phyloP scores from a whole-genome alignment of 176 grass and related monocot species.

The Cymbopogon citratus region DNA sequence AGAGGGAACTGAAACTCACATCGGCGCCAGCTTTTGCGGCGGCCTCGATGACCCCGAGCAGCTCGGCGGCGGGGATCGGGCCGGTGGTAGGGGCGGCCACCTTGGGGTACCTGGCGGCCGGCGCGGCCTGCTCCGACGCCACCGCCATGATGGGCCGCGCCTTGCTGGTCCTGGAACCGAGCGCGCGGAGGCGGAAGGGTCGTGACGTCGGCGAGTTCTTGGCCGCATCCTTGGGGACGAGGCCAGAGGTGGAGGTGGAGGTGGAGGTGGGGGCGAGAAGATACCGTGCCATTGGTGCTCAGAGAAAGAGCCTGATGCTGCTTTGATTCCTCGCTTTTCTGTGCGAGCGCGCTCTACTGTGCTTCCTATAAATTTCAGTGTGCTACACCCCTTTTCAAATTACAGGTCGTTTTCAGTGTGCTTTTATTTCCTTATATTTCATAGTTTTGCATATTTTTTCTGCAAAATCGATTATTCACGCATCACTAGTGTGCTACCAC shows the following conservation, averaged over 20 bases:
- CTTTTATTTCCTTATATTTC: too few species aligned
- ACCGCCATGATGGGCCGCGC: slow-evolving; percentile 33
- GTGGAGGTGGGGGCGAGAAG: slow-evolving; percentile 51
- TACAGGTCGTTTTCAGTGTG: too few species aligned
- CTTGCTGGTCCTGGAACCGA: slow-evolving; percentile 25
- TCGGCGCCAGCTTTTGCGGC: slow-evolving; percentile 70
- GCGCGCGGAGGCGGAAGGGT: not conserved
- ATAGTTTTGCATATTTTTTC: not conserved
- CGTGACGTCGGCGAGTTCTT: not conserved
- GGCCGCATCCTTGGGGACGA: slow-evolving; percentile 16
- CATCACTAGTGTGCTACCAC: not conserved
- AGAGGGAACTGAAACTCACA: slow-evolving; percentile 36
- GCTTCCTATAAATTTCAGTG: not conserved
- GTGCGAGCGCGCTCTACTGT: not conserved
- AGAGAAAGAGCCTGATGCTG: slow-evolving; percentile 16
- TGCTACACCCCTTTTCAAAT: too few species aligned
- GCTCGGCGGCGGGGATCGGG: slow-evolving; percentile 61
- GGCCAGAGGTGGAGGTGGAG: not conserved
- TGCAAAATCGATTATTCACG: not conserved
- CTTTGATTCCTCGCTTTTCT: not conserved
- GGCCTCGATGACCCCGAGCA: slow-evolving; percentile 69
- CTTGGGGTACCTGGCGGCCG: slow-evolving; percentile 42
- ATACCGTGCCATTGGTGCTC: slow-evolving; percentile 61
- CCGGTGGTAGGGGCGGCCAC: slow-evolving; percentile 76
- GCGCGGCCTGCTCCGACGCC: slow-evolving; percentile 29